Conservation (phyloP, 73 alveolate species). For the Urostyla sp. region DNA sequence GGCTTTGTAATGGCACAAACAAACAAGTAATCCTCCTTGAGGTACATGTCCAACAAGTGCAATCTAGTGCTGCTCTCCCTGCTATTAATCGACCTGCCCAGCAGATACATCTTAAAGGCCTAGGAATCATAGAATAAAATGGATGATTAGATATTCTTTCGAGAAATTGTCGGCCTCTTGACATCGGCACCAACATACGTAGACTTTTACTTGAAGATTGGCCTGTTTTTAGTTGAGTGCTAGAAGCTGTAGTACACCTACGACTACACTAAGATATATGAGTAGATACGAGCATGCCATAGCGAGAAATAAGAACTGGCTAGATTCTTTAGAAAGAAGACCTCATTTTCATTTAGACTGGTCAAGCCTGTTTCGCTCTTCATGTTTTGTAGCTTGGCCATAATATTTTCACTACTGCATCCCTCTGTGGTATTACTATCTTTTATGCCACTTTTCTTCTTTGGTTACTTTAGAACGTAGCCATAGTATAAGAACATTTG, state of each 20-base stretch:
- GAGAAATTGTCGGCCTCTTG: slow-evolving; percentile 4
- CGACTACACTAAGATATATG: neutral
- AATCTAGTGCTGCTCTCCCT: neutral
- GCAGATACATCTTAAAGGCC: slow-evolving; percentile 1
- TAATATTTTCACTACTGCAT: slow-evolving; percentile 2
- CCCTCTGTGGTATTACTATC: slow-evolving; percentile 30
- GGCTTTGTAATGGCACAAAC: neutral
- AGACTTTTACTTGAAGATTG: slow-evolving; percentile 24
- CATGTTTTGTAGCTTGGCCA: neutral
- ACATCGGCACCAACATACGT: neutral
- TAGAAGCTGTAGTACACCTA: neutral
- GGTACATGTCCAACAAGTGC: neutral
- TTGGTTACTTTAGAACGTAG: slow-evolving; percentile 16
- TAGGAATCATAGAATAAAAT: neutral
- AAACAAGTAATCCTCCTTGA: neutral
- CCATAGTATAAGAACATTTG: neutral
- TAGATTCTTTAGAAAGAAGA: slow-evolving; percentile 21
- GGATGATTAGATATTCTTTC: neutral
- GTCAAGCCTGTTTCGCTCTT: slow-evolving; percentile 42
- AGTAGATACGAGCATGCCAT: neutral
- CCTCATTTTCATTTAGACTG: slow-evolving; percentile 11
- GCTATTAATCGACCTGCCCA: neutral
- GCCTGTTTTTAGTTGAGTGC: neutral
- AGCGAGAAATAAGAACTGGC: slow-evolving; percentile 1
- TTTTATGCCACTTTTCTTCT: neutral